Conservation (phyloP, 306 rosid genomes). For the Castanospermum australe region DNA sequence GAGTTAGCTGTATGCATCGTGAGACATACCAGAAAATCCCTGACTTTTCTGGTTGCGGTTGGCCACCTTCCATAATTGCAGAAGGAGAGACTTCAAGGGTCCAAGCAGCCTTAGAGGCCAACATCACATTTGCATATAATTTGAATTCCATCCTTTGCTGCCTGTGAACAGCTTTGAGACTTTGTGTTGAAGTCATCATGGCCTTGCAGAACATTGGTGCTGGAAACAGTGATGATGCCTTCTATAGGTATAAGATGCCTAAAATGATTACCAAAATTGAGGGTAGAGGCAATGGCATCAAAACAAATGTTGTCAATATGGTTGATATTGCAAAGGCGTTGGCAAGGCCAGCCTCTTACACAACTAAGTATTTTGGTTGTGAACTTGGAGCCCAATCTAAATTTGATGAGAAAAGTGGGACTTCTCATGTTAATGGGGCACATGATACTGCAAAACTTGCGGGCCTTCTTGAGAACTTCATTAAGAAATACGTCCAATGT, state of each 20-base stretch:
- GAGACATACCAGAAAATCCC: slow-evolving; percentile 34
- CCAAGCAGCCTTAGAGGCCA: slow-evolving; percentile 6
- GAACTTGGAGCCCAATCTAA: slow-evolving; percentile 90
- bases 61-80: slow-evolving; percentile 36
- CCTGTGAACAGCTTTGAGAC: slow-evolving; percentile 8
- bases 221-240: slow-evolving; percentile 81
- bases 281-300: slow-evolving; percentile 89
- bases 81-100: slow-evolving; percentile 23
- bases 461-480: slow-evolving; percentile 76
- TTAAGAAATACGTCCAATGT: slow-evolving; percentile 84
- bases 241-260: slow-evolving; percentile 93
- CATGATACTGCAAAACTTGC: slow-evolving; percentile 84
- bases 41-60: slow-evolving; percentile 33
- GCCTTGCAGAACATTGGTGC: slow-evolving; percentile 86
- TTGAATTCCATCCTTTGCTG: neutral
- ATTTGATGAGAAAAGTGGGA: slow-evolving; percentile 78
- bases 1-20: slow-evolving; percentile 47
- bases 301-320: slow-evolving; percentile 76
- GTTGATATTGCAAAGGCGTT: slow-evolving; percentile 86
- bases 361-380: slow-evolving; percentile 78
- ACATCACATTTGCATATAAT: neutral
- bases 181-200: slow-evolving; percentile 38
- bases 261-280: slow-evolving; percentile 81
- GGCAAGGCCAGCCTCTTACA: slow-evolving; percentile 79
- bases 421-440: slow-evolving; percentile 72